Evolutionary conservation across 768 basidiomycete species (phyloP), one percentile per base, ranked within the genome.

Genomic region (Lentinula detonsa): DNA sequence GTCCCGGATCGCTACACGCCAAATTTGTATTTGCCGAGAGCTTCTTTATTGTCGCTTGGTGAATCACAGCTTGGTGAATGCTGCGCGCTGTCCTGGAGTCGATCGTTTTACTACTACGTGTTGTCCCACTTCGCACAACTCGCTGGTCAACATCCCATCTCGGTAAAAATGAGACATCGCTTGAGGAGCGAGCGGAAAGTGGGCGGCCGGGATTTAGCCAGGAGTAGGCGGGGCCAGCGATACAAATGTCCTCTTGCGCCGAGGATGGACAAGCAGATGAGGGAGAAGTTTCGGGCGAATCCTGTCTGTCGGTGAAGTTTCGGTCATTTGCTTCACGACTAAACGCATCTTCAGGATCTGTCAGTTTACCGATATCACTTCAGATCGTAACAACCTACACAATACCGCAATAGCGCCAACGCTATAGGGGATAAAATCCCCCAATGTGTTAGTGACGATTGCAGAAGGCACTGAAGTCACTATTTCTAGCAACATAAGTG

Each of bases 401-500:
- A 82, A 66, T 18, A 81, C 78, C 18, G 75, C 60, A 10, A 81
- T 57, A 7, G 76, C 70, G 31, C 76, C 77, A 18, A 81, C 63
- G 59, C 75, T 73, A 62, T 75, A 77, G 1, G 79, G 77, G 16
- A 81, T 62, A 50, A 76, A 77, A 39, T 79, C 74, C 0, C 70
- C 76, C 5, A 80, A 49, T 8, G 74, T 61, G 50, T 70, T 73
- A n/a, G 76, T 75, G 42, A 64, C 61, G 4, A 68, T 66, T 13
- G 72, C 70, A 42, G 68, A 66, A 31, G 79, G 77, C 3, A 74
- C 75, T 39, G 78, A 59, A 1, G 73, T 75, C n/a, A 79, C 60
- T 15, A 79, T 59, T 40, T 82, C 79, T 2, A 81, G 69, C 8
- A 79, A 46, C 33, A 82, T 50, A n/a, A 82, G 72, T 37, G 78